Evolutionary conservation across 441 rosid genomes (phyloP).

Genomic region (Omphalea diandra): DNA sequence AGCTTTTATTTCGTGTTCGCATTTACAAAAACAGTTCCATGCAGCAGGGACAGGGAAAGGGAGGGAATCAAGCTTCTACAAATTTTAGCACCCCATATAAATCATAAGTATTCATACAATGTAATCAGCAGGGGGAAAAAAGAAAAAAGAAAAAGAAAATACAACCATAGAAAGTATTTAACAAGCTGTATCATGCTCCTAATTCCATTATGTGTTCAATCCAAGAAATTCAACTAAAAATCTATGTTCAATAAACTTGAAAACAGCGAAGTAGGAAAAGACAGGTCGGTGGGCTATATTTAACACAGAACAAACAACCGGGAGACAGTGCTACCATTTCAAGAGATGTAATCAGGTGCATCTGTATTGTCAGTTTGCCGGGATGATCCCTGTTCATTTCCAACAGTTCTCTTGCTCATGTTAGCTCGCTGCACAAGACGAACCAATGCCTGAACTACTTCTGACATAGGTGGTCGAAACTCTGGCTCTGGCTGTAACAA

Average conservation of each 20-base stretch:
- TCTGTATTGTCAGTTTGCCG: conserved; percentile 42
- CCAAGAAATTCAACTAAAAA: neutral
- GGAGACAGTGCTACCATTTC: conserved; percentile 6
- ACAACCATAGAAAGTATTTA: neutral
- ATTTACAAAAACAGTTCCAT: conserved; percentile 3
- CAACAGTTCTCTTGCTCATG: conserved; percentile 94
- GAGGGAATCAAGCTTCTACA: neutral
- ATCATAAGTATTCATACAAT: neutral
- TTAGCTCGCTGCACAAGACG: conserved; percentile 93
- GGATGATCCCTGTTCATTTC: conserved; percentile 52
- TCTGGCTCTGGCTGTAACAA: conserved; percentile 91
- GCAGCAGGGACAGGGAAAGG: neutral
- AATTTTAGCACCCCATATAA: neutral
- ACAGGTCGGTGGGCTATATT: neutral
- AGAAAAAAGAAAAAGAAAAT: no score
- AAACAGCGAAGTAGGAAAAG: neutral
- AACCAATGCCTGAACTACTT: conserved; percentile 97
- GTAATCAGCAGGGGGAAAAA: neutral
- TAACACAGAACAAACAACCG: conserved; percentile 21
- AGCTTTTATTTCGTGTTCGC: conserved; percentile 10
- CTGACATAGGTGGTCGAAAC: conserved; percentile 98
- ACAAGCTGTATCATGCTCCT: conserved; percentile 4
- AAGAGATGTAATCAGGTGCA: conserved; percentile 43
- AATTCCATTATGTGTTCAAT: conserved; percentile 12
- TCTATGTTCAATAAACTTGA: conserved; percentile 8